phyloP scores from a whole-genome alignment of 2,329 filamentous ascomycete genomes.

The Trichothecium roseum region DNA sequence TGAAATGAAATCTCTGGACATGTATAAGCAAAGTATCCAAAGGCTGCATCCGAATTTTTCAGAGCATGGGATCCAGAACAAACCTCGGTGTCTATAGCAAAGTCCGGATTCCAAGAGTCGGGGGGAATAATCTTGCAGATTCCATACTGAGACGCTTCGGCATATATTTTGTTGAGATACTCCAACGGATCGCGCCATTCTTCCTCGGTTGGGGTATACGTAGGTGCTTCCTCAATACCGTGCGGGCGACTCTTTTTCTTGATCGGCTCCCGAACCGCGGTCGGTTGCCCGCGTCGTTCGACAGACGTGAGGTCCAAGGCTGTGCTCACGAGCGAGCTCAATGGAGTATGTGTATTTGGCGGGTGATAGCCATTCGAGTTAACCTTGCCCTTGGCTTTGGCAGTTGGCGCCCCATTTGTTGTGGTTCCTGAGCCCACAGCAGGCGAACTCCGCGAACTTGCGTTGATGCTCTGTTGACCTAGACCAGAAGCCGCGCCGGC shows the following conservation, averaged over 20 bases:
- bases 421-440: constrained; percentile 27
- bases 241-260: constrained; percentile 73
- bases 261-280: constrained; percentile 62
- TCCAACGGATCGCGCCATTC: constrained; percentile 92
- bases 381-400: constrained; percentile 41
- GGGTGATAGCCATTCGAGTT: constrained; percentile 44
- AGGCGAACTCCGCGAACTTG: constrained; percentile 42
- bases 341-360: constrained; percentile 36
- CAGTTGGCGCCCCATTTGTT: constrained; percentile 20
- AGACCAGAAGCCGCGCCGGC: constrained; percentile 22
- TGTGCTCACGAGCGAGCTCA: constrained; percentile 45
- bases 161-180: constrained; percentile 85
- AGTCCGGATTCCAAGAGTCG: constrained; percentile 85
- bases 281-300: constrained; percentile 79
- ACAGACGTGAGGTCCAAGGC: constrained; percentile 81
- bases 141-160: constrained; percentile 78
- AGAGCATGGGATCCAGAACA: neutral
- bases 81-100: constrained; percentile 95
- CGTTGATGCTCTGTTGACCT: constrained; percentile 31
- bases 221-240: constrained; percentile 80
- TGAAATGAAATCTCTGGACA: constrained; percentile 82
- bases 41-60: neutral
- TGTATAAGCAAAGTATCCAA: neutral
- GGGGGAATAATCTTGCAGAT: constrained; percentile 95
- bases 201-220: constrained; percentile 80